Percentiles rank a stretch among this genome's conserved stretches.
These are phyloP conservation scores for Pinus taeda DNA, from an alignment of 75 land plant genomes.

Conservation along the genomic window DNA sequence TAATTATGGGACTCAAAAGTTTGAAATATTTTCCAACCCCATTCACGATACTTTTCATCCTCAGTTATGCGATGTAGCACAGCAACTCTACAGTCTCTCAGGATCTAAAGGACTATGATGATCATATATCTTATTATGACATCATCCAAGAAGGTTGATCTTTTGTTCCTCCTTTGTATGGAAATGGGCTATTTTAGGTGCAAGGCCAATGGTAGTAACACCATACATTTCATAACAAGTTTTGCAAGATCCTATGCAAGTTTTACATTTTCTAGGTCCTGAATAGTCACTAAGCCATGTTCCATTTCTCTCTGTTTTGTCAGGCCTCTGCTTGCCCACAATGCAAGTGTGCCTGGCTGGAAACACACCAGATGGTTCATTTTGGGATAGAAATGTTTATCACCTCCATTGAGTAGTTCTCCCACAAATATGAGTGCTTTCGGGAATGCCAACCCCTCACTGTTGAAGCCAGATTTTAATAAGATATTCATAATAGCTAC, in stretches of 20 bases:
- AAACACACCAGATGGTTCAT: constrained; percentile 99
- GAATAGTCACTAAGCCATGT: constrained; percentile 49
- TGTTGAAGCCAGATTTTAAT: constrained; percentile 93
- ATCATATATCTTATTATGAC: too few species aligned
- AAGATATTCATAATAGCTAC: constrained; percentile 97
- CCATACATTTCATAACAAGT: constrained; percentile 97
- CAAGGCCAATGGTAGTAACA: too few species aligned
- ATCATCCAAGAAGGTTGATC: too few species aligned
- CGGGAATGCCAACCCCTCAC: constrained; percentile 48
- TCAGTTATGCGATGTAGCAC: too few species aligned
- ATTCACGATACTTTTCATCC: too few species aligned
- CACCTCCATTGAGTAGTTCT: constrained; percentile 71
- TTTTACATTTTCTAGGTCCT: constrained; percentile 82
- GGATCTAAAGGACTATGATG: too few species aligned
- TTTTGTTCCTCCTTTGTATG: too few species aligned
- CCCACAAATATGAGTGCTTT: constrained; percentile 86
- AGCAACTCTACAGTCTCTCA: too few species aligned
- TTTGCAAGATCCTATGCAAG: constrained; percentile 88
- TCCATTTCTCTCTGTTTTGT: constrained; percentile 76
- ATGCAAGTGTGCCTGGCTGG: constrained; percentile 89
- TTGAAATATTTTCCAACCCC: too few species aligned
- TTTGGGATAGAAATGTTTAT: constrained; percentile 72
- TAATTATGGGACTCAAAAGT: too few species aligned
- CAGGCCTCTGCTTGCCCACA: constrained; percentile 93
- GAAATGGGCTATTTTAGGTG: too few species aligned